Evolutionary conservation across 2,329 filamentous ascomycete species (phyloP), one percentile per base, ranked within the genome.

Genomic region (Metarhizium robertsii): DNA sequence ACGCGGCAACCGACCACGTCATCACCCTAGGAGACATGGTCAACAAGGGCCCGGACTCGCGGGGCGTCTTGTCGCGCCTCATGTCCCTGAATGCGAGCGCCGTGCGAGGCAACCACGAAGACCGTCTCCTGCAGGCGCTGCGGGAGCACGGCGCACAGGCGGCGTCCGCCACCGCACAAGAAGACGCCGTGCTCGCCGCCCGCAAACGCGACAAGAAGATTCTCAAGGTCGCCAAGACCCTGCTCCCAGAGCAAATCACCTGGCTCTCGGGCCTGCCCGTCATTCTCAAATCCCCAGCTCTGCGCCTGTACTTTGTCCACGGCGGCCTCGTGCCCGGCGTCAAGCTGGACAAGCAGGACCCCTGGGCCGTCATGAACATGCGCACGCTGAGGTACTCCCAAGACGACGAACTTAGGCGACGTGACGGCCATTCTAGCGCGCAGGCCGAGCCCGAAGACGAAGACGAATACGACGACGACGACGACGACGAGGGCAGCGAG

Each of bases 41-140:
- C 62, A 85, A 85, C 66, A 96, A 96, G 71, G 92, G 92, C 0
- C 90, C 92, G 11, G 85, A 96, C 70, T 92, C 88, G 36, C 65
- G 78, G 1, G 90, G 86, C 42, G 89, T 96, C 1, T 78, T 97
- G 50, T 81, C 87, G 56, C 76, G 91, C 46, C 86, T 90, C 42
- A 87, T 90, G 67, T 72, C 80, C 14, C 73, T 92, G 42, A 81
- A 82, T 52, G 92, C 92, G 25, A 89, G 86, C 34, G 89, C 84
- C 59, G 90, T 97, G 8, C 85, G 92, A 52, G 94, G 94, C 18
- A 96, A 96, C 71, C 89, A 96, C 72, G 94, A 99, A 68, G 92
- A 97, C 68, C 80, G 85, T 25, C 78, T 96, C 20, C 78, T 97
- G n/a, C 78, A 86, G 8, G 79, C 84, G 1, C 80, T 84, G 66